Percentiles rank a stretch among this genome's conserved stretches.
phyloP scores from a whole-genome alignment of 2,329 filamentous ascomycete genomes.

The Chaetomiaceae sp. region DNA sequence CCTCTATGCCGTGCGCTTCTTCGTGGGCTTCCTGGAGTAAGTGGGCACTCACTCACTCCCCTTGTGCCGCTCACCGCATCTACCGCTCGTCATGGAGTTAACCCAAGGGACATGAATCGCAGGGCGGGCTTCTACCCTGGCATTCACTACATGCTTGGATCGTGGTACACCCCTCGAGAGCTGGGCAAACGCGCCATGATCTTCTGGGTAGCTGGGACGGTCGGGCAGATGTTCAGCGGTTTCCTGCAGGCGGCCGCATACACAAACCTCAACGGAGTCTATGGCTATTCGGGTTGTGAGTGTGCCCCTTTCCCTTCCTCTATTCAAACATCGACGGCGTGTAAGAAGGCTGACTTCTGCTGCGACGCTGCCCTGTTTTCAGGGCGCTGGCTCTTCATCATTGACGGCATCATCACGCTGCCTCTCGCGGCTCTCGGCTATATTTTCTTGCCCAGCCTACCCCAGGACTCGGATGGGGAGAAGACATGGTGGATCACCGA shows the following conservation, averaged over 20 bases:
- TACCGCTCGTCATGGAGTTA: no score
- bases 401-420: not conserved
- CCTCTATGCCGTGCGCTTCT: constrained; percentile 2
- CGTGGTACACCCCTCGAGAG: not conserved
- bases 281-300: not conserved
- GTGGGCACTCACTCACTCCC: no score
- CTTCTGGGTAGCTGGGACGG: not conserved
- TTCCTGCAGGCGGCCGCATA: not conserved
- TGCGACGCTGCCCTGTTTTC: no score
- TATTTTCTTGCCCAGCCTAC: not conserved
- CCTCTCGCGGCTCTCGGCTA: not conserved
- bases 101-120: no score
- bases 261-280: not conserved
- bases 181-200: not conserved
- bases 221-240: constrained; percentile 1
- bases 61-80: no score
- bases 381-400: constrained; percentile 3
- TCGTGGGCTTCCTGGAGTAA: not conserved
- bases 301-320: no score
- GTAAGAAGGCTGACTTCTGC: no score
- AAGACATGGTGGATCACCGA: not conserved
- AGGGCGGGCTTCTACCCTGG: not conserved
- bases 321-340: no score
- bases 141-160: not conserved
- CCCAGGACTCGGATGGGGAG: not conserved